Percentiles rank a stretch among this genome's conserved stretches.
These are phyloP conservation scores for Gaeumannomyces sp. DNA, from an alignment of 2,329 filamentous ascomycete genomes.

Conservation along the genomic window DNA sequence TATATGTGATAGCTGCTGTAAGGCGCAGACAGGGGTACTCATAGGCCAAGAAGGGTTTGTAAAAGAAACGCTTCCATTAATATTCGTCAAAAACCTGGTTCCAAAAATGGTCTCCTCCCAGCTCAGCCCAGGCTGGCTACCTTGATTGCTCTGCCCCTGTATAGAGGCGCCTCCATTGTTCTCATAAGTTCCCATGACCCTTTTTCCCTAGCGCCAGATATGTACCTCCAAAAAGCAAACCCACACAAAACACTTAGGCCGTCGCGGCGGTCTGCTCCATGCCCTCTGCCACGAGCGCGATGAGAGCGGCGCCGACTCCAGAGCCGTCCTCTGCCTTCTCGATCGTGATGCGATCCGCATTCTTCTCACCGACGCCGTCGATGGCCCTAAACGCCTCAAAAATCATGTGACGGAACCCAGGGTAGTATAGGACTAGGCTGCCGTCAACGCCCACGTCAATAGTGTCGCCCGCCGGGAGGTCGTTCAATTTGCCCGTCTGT, in stretches of 20 bases:
- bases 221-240: conserved; percentile 7
- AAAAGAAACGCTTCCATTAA: not conserved
- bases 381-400: conserved; percentile 73
- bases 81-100: conserved; percentile 3
- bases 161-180: not conserved
- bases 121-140: not conserved
- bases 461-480: conserved; percentile 57
- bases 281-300: conserved; percentile 78
- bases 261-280: conserved; percentile 43
- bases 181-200: not conserved
- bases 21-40: no score
- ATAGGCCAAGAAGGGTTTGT: not conserved
- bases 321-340: conserved; percentile 96
- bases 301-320: conserved; percentile 90
- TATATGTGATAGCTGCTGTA: no score
- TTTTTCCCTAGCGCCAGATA: conserved; percentile 9
- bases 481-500: conserved; percentile 64
- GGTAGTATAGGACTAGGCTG: conserved; percentile 91
- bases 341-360: conserved; percentile 83
- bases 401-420: conserved; percentile 82
- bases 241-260: not conserved
- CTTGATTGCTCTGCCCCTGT: not conserved
- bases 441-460: conserved; percentile 92
- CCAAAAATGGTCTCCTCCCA: not conserved
- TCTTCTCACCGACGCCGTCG: conserved; percentile 67